These are phyloP conservation scores for Citrus medica DNA, from an alignment of 345 rosid species.

Conservation along the genomic window DNA sequence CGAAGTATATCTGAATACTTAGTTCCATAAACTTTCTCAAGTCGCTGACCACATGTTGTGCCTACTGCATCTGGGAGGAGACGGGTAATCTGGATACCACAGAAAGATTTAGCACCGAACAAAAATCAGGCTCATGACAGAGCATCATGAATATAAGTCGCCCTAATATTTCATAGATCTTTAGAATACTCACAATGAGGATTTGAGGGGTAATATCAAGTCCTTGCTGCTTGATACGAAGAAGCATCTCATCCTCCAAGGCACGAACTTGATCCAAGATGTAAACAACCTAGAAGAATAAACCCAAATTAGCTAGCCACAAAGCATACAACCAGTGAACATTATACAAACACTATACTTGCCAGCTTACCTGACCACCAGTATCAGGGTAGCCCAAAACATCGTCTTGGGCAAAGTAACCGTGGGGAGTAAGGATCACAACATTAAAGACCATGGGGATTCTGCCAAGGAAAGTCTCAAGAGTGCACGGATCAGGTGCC, in stretches of 20 bases:
- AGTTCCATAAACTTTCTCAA: slow-evolving; percentile 77
- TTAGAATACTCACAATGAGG: slow-evolving; percentile 56
- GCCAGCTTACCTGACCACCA: slow-evolving; percentile 77
- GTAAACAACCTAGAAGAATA: slow-evolving; percentile 66
- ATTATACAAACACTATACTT: background rate
- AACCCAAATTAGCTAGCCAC: background rate
- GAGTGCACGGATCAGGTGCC: slow-evolving; percentile 97
- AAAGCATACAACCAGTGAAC: background rate
- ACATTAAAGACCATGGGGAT: slow-evolving; percentile 94
- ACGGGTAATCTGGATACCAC: slow-evolving; percentile 57
- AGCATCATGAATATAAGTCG: background rate
- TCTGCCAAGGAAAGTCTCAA: slow-evolving; percentile 80
- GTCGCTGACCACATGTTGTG: slow-evolving; percentile 90
- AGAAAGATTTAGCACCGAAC: slow-evolving; percentile 10
- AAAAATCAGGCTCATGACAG: background rate
- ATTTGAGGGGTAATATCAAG: slow-evolving; percentile 81
- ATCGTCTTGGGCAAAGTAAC: slow-evolving; percentile 92
- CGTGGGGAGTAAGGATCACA: slow-evolving; percentile 91
- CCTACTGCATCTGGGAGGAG: slow-evolving; percentile 93
- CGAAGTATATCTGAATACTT: slow-evolving; percentile 83
- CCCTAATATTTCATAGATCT: background rate
- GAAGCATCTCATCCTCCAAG: slow-evolving; percentile 84
- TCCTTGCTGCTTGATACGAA: slow-evolving; percentile 86
- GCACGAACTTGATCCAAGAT: slow-evolving; percentile 99
- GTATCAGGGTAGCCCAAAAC: slow-evolving; percentile 98